phyloP scores from a whole-genome alignment of 1,139 yeast species.

The Geotrichum siamense region DNA sequence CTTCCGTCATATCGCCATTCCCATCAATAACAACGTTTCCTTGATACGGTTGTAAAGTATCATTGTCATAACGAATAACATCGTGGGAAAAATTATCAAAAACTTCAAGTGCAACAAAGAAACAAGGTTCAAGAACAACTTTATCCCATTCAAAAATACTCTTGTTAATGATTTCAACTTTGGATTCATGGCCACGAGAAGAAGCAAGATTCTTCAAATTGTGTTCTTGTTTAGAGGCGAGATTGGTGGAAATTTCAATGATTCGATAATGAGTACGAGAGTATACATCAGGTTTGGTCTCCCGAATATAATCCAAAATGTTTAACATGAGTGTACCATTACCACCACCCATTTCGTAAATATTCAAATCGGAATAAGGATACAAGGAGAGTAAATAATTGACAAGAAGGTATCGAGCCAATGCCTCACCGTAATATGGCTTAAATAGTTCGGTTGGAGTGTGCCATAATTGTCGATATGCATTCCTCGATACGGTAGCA shows the following conservation, averaged over 20 bases:
- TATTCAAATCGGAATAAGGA: conserved; percentile 57
- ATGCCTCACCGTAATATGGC: conserved; percentile 78
- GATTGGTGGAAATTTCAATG: conserved; percentile 64
- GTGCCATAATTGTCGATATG: conserved; percentile 69
- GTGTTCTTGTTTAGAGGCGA: conserved; percentile 55
- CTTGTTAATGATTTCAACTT: conserved; percentile 60
- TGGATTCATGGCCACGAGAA: conserved; percentile 41
- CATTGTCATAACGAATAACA: conserved; percentile 64
- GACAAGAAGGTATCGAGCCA: conserved; percentile 66
- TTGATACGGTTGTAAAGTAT: conserved; percentile 62
- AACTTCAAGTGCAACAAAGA: conserved; percentile 74
- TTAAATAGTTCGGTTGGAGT: conserved; percentile 78
- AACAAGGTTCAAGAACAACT: conserved; percentile 61
- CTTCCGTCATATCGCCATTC: conserved; percentile 70
- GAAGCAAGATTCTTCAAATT: conserved; percentile 31
- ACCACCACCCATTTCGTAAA: conserved; percentile 89
- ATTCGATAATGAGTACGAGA: conserved; percentile 60
- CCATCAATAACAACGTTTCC: conserved; percentile 72
- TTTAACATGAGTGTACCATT: conserved; percentile 82
- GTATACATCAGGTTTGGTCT: conserved; percentile 65
- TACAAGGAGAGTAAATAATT: conserved; percentile 61
- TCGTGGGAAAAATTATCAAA: conserved; percentile 84
- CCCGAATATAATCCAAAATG: conserved; percentile 58
- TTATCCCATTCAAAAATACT: conserved; percentile 72
- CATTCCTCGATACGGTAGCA: conserved; percentile 27